These are phyloP conservation scores for Populus tomentosa DNA, from an alignment of 441 rosid genomes.

Conservation along the genomic window DNA sequence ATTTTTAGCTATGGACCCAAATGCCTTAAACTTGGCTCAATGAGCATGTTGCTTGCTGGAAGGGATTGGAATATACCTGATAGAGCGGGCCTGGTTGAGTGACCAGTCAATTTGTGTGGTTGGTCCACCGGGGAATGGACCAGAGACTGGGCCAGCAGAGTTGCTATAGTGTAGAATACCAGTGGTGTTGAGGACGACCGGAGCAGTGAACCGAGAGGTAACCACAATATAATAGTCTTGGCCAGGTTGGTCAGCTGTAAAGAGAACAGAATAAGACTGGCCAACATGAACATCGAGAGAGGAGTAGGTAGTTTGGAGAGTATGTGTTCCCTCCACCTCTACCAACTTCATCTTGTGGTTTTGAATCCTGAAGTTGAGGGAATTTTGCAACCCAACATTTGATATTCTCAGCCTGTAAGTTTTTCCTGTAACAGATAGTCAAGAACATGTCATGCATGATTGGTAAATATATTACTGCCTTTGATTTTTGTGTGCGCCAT, in stretches of 20 bases:
- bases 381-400: conserved; percentile 72
- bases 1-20: not conserved
- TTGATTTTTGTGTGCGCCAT: not conserved
- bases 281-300: conserved; percentile 89
- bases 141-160: conserved; percentile 66
- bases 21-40: not conserved
- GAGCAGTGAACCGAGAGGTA: conserved; percentile 66
- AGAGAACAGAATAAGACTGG: conserved; percentile 71
- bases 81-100: conserved; percentile 83
- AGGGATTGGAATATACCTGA: conserved; percentile 42
- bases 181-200: conserved; percentile 51
- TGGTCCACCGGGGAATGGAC: conserved; percentile 78
- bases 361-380: conserved; percentile 85
- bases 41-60: not conserved
- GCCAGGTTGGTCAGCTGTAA: conserved; percentile 82
- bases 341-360: conserved; percentile 75
- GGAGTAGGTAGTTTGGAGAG: conserved; percentile 65
- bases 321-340: conserved; percentile 94
- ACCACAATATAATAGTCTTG: conserved; percentile 83
- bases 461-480: too few relatives aligned
- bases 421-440: conserved; percentile 41
- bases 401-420: conserved; percentile 87
- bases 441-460: not conserved
- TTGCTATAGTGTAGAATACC: conserved; percentile 70
- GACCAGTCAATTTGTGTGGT: conserved; percentile 83